Percentiles rank a stretch among this genome's conserved stretches.
Evolutionary conservation across 805 yeast species (phyloP).

Genomic region (Suhomyces sp.): DNA sequence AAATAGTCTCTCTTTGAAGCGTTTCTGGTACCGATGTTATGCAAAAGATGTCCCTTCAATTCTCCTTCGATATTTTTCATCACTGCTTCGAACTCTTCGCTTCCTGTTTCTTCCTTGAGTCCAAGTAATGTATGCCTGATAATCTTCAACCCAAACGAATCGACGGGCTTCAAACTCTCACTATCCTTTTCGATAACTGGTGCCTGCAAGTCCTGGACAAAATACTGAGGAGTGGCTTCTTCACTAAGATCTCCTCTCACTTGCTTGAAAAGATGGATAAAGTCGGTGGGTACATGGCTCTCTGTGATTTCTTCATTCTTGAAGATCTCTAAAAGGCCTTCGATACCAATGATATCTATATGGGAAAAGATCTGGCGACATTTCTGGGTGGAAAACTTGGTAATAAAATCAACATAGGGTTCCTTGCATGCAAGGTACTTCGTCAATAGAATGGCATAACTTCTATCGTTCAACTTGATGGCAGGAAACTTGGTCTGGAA

Average conservation of each 20-base stretch:
- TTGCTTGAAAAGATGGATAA: conserved; percentile 28
- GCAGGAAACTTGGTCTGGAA: conserved; percentile 30
- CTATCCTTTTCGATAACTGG: conserved; percentile 53
- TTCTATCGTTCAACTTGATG: conserved; percentile 43
- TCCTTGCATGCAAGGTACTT: conserved; percentile 25
- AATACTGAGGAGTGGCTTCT: conserved; percentile 22
- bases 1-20: conserved; percentile 59
- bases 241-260: conserved; percentile 13
- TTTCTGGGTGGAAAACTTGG: conserved; percentile 10
- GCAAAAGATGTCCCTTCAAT: conserved; percentile 23
- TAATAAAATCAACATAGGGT: conserved; percentile 8
- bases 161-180: conserved; percentile 60
- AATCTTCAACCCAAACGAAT: conserved; percentile 72
- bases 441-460: conserved; percentile 58
- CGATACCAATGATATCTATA: conserved; percentile 53
- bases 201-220: conserved; percentile 27
- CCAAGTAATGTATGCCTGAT: conserved; percentile 70
- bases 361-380: conserved; percentile 39
- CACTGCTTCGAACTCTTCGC: conserved; percentile 21
- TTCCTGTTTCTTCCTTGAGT: conserved; percentile 25
- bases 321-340: conserved; percentile 39
- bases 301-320: conserved; percentile 20
- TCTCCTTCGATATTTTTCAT: conserved; percentile 29
- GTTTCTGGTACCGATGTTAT: conserved; percentile 13
- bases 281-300: conserved; percentile 34